Percentiles rank a stretch among this genome's conserved stretches.
These are phyloP conservation scores for Russula emetica DNA, from an alignment of 768 basidiomycete genomes.

Conservation along the genomic window DNA sequence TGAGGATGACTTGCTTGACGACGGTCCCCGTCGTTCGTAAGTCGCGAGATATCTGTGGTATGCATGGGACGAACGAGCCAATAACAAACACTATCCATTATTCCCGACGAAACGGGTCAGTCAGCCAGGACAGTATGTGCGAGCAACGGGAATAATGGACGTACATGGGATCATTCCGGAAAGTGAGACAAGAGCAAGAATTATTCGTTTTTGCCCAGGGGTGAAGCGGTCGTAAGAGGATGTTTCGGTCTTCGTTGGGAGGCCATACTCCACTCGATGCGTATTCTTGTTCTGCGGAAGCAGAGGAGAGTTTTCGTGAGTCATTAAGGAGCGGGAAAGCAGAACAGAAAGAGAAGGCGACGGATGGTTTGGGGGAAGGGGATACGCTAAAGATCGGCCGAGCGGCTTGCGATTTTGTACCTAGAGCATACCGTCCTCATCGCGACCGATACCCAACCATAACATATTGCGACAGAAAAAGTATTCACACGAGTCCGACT, in stretches of 20 bases:
- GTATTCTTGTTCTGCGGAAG: not conserved
- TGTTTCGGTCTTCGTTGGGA: not conserved
- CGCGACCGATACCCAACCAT: not conserved
- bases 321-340: not conserved
- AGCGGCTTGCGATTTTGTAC: not conserved
- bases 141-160: conserved; percentile 27
- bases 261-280: not conserved
- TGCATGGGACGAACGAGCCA: conserved; percentile 67
- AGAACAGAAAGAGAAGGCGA: not conserved
- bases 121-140: not conserved
- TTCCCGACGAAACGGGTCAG: not conserved
- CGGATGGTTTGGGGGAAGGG: too few species aligned
- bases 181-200: conserved; percentile 55
- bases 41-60: conserved; percentile 68
- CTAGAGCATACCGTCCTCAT: not conserved
- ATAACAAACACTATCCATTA: conserved; percentile 54
- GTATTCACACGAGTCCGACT: not conserved
- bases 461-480: not conserved
- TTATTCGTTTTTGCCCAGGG: conserved; percentile 44
- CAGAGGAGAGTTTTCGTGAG: conserved; percentile 2
- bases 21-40: conserved; percentile 51
- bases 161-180: conserved; percentile 61
- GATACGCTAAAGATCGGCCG: not conserved
- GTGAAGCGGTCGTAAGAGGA: conserved; percentile 55
- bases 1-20: conserved; percentile 45